A percentile compares a stretch with the other conserved stretches of the same genome.
phyloP scores from a whole-genome alignment of 768 basidiomycete genomes.

The Lactarius hengduanensis region DNA sequence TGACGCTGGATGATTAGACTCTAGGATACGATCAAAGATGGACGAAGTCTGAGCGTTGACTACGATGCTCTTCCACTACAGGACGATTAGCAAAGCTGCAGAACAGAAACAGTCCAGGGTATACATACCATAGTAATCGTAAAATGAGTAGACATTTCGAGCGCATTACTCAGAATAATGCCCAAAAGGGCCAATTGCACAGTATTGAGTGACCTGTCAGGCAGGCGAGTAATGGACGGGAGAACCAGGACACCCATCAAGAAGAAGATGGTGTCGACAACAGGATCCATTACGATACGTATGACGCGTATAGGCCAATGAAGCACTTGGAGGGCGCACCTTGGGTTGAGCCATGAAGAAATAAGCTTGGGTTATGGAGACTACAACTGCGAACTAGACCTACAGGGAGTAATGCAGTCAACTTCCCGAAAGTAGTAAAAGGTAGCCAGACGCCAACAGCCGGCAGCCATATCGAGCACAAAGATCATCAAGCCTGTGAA shows the following conservation, averaged over 20 bases:
- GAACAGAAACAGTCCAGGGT: no score
- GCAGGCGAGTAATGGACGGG: slow-evolving; percentile 33
- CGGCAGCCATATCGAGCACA: slow-evolving; percentile 77
- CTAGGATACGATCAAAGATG: no score
- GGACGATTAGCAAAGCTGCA: no score
- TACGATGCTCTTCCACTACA: no score
- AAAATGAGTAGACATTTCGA: no score
- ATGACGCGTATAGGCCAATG: slow-evolving; percentile 79
- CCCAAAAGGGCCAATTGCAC: no score
- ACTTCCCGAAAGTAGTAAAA: slow-evolving; percentile 79
- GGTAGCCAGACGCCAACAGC: slow-evolving; percentile 79
- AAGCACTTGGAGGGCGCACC: slow-evolving; percentile 63
- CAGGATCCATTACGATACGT: slow-evolving; percentile 77
- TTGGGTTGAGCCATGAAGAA: slow-evolving; percentile 62
- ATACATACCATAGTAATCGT: no score
- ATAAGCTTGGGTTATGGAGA: slow-evolving; percentile 10
- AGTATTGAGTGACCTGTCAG: not conserved
- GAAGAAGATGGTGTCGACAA: slow-evolving; percentile 65
- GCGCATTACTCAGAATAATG: no score
- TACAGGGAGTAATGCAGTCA: slow-evolving; percentile 73
- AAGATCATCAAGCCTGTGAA: slow-evolving; percentile 85
- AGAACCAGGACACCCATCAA: slow-evolving; percentile 51
- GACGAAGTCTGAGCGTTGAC: no score
- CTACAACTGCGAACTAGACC: slow-evolving; percentile 34
- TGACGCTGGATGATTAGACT: no score